phyloP scores from a whole-genome alignment of 176 grass and related monocot genomes.

The Cenchrus purpureus region DNA sequence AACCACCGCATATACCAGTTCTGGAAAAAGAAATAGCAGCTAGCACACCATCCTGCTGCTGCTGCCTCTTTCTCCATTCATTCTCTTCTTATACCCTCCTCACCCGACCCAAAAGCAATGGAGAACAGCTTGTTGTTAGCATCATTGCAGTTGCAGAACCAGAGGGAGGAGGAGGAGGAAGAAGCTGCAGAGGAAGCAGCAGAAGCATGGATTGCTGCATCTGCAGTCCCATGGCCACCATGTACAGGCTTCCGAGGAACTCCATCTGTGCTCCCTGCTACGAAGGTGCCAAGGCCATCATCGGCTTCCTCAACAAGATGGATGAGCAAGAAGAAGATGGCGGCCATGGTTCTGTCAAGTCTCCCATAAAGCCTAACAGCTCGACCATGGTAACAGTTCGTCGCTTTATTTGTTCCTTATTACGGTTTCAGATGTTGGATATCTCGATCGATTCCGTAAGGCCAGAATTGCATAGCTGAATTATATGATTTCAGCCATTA shows the following conservation, averaged over 20 bases:
- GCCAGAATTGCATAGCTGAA: neutral
- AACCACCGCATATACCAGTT: slow-evolving; percentile 53
- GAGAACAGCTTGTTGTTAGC: slow-evolving; percentile 17
- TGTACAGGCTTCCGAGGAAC: slow-evolving; percentile 85
- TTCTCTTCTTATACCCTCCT: slow-evolving; percentile 39
- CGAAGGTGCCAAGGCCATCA: slow-evolving; percentile 73
- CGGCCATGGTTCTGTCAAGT: neutral
- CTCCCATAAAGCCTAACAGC: slow-evolving; percentile 3
- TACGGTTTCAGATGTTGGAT: neutral
- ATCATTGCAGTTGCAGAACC: neutral
- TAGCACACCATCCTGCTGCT: neutral
- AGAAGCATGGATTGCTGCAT: slow-evolving; percentile 90
- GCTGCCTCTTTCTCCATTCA: neutral
- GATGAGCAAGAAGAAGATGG: slow-evolving; percentile 8
- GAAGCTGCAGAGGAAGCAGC: neutral
- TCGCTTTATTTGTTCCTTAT: neutral
- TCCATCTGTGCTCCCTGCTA: slow-evolving; percentile 71
- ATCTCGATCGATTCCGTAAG: too few species aligned
- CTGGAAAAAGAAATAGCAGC: slow-evolving; percentile 52
- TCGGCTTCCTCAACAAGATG: slow-evolving; percentile 47
- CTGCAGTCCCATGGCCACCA: slow-evolving; percentile 68
- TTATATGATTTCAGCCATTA: neutral
- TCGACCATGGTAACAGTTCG: slow-evolving; percentile 52
- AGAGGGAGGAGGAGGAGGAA: slow-evolving; percentile 12
- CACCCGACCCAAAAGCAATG: slow-evolving; percentile 30